Evolutionary conservation across 75 land plant genomes (phyloP).

Genomic region (Selaginella moellendorffii): DNA sequence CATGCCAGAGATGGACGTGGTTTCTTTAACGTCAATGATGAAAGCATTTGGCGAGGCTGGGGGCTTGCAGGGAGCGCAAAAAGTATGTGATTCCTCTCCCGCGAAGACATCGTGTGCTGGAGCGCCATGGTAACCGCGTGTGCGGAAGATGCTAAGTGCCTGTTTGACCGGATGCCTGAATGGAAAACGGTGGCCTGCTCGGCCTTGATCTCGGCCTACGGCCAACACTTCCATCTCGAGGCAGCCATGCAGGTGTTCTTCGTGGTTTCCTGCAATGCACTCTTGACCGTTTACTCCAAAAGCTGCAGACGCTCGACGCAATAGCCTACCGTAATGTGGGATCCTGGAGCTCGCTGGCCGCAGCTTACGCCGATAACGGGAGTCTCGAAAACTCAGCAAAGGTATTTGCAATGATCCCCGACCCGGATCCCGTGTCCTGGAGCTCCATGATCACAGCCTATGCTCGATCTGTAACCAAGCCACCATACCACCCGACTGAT

Average conservation of each 20-base stretch:
- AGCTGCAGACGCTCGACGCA: neutral
- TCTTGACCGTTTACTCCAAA: neutral
- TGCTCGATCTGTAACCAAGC: constrained; percentile 11
- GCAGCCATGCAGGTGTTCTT: neutral
- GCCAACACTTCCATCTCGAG: neutral
- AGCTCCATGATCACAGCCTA: constrained; percentile 16
- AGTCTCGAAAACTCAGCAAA: constrained; percentile 15
- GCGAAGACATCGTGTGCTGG: neutral
- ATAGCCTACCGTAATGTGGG: neutral
- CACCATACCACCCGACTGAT: constrained; percentile 4
- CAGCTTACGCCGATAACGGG: neutral
- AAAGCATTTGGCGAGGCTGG: neutral
- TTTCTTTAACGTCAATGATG: too few relatives aligned
- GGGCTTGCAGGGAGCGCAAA: neutral
- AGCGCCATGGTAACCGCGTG: neutral
- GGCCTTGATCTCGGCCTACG: neutral
- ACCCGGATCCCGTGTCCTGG: neutral
- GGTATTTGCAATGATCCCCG: constrained; percentile 18
- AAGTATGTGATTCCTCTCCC: neutral
- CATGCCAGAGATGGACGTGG: too few relatives aligned
- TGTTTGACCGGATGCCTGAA: neutral
- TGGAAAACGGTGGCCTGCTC: neutral
- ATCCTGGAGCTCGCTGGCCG: neutral
- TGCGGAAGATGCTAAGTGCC: neutral
- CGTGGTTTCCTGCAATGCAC: neutral